Conservation (phyloP, 331 rosid genomes). For the Malus hybrid region DNA sequence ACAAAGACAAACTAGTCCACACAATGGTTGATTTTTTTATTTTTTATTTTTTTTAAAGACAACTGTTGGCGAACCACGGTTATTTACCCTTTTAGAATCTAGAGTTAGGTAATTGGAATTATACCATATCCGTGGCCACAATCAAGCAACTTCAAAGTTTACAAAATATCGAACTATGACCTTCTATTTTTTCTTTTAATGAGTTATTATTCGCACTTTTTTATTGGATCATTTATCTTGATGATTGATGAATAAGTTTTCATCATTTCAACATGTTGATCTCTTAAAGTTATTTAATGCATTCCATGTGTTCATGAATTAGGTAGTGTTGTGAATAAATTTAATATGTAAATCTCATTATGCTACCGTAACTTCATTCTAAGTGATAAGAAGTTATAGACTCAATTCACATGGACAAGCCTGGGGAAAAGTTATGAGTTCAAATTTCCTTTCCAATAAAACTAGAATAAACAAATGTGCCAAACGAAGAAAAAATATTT, state of each 20-base stretch:
- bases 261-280: neutral
- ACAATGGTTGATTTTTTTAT: too few species aligned
- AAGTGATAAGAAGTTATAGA: neutral
- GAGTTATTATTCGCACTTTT: too few species aligned
- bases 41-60: too few species aligned
- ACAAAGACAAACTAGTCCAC: neutral
- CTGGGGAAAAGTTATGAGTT: neutral
- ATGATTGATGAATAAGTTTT: neutral
- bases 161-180: too few species aligned
- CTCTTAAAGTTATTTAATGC: neutral
- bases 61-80: rapidly evolving
- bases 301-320: neutral
- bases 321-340: neutral
- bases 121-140: too few species aligned
- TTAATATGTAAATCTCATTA: too few species aligned
- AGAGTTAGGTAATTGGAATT: too few species aligned
- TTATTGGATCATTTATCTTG: neutral
- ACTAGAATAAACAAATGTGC: too few species aligned
- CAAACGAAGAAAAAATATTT: too few species aligned
- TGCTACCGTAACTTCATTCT: neutral
- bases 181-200: too few species aligned
- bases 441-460: neutral
- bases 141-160: too few species aligned
- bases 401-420: neutral
- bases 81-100: too few species aligned